Conservation (phyloP, 257 asterid genomes). For the Sherardia arvensis region DNA sequence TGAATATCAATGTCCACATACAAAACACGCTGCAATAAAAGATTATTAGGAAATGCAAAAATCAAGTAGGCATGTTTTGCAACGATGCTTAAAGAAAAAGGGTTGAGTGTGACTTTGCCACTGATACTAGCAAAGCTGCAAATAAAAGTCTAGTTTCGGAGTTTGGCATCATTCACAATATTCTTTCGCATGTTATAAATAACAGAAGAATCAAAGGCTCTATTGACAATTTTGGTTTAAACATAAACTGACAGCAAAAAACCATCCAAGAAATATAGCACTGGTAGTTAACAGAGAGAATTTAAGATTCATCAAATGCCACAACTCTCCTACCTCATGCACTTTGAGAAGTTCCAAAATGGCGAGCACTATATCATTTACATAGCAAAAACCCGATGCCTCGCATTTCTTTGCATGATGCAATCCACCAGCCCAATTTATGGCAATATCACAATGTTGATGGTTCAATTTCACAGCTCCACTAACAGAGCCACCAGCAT, state of each 20-base stretch:
- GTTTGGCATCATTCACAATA: not conserved
- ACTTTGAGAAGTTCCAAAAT: slow-evolving; percentile 35
- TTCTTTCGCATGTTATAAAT: not conserved
- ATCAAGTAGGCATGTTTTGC: no score
- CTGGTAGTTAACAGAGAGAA: not conserved
- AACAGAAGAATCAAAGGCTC: not conserved
- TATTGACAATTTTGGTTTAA: not conserved
- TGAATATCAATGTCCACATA: slow-evolving; percentile 39
- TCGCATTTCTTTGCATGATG: slow-evolving; percentile 40
- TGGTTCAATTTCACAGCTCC: slow-evolving; percentile 21
- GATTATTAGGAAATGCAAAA: slow-evolving; percentile 9
- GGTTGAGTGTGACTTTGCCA: not conserved
- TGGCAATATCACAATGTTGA: slow-evolving; percentile 19
- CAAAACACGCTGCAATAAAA: slow-evolving; percentile 28
- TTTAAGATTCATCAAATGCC: not conserved
- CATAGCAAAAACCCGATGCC: slow-evolving; percentile 40
- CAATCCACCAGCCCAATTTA: slow-evolving; percentile 41
- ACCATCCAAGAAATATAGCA: not conserved
- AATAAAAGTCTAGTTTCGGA: not conserved
- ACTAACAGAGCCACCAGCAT: slow-evolving; percentile 23
- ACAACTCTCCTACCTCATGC: slow-evolving; percentile 22
- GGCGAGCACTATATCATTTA: slow-evolving; percentile 38
- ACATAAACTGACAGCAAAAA: not conserved
- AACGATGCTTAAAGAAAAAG: not conserved
- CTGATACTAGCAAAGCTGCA: not conserved